A percentile compares a stretch with the other conserved stretches of the same genome.
phyloP scores from a whole-genome alignment of 1,284 basidiomycete species.

The Gymnopus androsaceus region DNA sequence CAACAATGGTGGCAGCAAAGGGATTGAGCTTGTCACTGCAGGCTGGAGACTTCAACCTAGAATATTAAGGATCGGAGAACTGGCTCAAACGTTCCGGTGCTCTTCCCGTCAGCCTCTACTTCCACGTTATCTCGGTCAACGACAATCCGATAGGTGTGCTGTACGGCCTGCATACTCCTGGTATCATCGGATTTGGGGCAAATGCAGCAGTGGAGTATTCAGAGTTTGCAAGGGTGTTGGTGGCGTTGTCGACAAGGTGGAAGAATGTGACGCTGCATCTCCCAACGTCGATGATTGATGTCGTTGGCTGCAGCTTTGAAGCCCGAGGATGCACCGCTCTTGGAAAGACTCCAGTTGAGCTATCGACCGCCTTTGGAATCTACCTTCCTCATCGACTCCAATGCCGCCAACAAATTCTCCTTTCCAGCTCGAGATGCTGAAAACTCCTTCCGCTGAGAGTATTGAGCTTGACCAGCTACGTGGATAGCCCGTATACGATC shows the following conservation, averaged over 20 bases:
- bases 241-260: neutral
- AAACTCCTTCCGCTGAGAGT: neutral
- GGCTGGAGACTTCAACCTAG: slow-evolving; percentile 62
- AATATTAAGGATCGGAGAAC: slow-evolving; percentile 43
- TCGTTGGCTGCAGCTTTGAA: neutral
- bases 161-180: neutral
- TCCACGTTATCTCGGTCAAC: no score
- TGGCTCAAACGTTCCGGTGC: neutral
- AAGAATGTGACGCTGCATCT: neutral
- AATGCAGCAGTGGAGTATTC: neutral
- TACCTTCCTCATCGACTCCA: neutral
- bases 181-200: neutral
- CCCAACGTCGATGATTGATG: neutral
- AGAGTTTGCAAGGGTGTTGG: neutral
- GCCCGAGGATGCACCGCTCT: neutral
- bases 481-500: neutral
- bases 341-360: neutral
- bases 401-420: neutral
- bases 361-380: neutral
- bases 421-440: neutral
- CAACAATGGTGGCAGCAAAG: slow-evolving; percentile 44
- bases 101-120: no score
- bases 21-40: slow-evolving; percentile 73
- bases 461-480: neutral
- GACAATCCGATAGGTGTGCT: no score